Evolutionary conservation across 768 basidiomycete genomes (phyloP), one percentile per base, ranked within the genome.

Genomic region (Kondoa malvinella): DNA sequence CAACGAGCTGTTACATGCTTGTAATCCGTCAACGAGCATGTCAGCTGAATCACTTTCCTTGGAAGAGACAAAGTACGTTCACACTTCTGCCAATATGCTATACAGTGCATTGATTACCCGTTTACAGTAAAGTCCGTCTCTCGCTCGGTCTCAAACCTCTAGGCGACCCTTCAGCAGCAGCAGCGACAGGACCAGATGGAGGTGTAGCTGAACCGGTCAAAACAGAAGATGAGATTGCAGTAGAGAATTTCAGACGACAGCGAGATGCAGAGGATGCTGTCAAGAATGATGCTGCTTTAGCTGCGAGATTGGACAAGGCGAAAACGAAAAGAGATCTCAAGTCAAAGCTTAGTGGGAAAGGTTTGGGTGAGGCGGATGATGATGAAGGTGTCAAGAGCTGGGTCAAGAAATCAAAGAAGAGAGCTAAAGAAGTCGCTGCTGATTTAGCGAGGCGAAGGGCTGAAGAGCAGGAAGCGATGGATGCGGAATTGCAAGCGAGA

Each of bases 281-380:
- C 62, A 83, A 83, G 71, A 84, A 89, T 75, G 77, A 85, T 77
- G 90, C 88, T 88, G 92, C 80, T 76, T 80, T 81, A 67, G 69
- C 77, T 85, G 89, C 75, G 80, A 80, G 75, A 84, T 66, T 94
- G 80, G 85, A 87, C 79, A 92, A 90, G 85, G 87, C 92, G 79
- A 87, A 87, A 80, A 97, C 97, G 81, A 84, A 86, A 78, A 85
- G 85, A 74, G 94, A 95, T 78, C 86, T 97, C 75, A 85, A 89
- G 80, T 82, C 88, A 73, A 87, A 88, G 79, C 86, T 97, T 77
- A 88, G 86, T 79, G 95, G 95, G 74, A 77, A 86, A 75, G 94
- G 92, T 72, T 86, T 99, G 70, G 95, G 89, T 78, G 89, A 87
- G 77, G 84, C 82, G 80, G 74, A 71, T 1, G 74, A 72, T 32